phyloP scores from a whole-genome alignment of 2,329 filamentous ascomycete genomes.

The Cryphonectria naterciae region DNA sequence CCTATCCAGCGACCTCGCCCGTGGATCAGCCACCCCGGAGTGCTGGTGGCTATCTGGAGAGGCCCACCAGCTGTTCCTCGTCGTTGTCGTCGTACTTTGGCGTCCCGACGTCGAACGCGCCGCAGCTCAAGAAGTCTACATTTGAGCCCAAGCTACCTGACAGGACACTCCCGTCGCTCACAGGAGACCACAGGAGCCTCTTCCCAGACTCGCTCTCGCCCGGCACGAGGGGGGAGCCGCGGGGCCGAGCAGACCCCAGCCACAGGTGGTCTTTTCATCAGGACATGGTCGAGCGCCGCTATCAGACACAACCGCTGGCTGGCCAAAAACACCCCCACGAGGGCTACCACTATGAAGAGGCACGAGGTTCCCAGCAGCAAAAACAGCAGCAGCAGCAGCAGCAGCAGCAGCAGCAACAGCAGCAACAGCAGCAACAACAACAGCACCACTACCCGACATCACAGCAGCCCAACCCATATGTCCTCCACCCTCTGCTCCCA shows the following conservation, averaged over 20 bases:
- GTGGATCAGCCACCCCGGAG: slow-evolving; percentile 51
- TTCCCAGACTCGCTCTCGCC: slow-evolving; percentile 52
- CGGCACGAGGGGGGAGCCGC: slow-evolving; percentile 42
- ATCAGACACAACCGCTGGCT: slow-evolving; percentile 42
- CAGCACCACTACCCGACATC: slow-evolving; percentile 29
- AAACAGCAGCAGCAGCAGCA: slow-evolving; percentile 26
- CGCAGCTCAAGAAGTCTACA: slow-evolving; percentile 32
- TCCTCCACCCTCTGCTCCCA: slow-evolving; percentile 33
- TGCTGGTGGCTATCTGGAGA: slow-evolving; percentile 43
- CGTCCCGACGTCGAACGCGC: not conserved
- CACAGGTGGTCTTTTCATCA: slow-evolving; percentile 45
- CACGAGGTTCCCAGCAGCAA: not conserved
- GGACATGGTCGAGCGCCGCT: slow-evolving; percentile 38
- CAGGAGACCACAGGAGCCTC: slow-evolving; percentile 38
- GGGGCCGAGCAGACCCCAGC: slow-evolving; percentile 43
- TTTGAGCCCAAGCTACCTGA: slow-evolving; percentile 51
- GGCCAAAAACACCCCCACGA: slow-evolving; percentile 40
- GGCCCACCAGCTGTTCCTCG: slow-evolving; percentile 45
- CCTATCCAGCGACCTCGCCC: slow-evolving; percentile 50
- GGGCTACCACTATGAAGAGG: slow-evolving; percentile 21
- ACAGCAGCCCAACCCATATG: slow-evolving; percentile 29
- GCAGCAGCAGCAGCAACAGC: slow-evolving; percentile 2
- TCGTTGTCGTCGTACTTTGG: slow-evolving; percentile 40
- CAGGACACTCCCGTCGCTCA: slow-evolving; percentile 42
- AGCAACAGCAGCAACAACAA: slow-evolving; percentile 25